Evolutionary conservation across 805 yeast genomes (phyloP).

Genomic region (Ogataea wickerhamii): DNA sequence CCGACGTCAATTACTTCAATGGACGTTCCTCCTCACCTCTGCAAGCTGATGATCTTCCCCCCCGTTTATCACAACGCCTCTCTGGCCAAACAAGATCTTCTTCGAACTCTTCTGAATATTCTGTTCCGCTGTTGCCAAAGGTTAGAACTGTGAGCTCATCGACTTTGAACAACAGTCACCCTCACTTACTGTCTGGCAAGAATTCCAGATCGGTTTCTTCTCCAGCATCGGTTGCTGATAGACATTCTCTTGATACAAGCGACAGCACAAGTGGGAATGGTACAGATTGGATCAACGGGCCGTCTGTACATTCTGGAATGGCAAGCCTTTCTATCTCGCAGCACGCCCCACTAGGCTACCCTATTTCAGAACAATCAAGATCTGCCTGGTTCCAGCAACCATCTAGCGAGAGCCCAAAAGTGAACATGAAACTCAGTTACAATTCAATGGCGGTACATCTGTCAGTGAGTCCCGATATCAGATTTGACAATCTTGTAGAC

Average conservation of each 20-base stretch:
- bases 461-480: constrained; percentile 44
- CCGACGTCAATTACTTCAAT: constrained; percentile 23
- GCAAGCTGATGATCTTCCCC: constrained; percentile 9
- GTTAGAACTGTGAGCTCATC: constrained; percentile 27
- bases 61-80: constrained; percentile 10
- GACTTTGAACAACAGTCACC: constrained; percentile 21
- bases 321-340: constrained; percentile 16
- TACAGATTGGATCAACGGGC: background rate
- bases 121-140: constrained; percentile 22
- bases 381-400: background rate
- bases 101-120: constrained; percentile 22
- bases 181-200: constrained; percentile 24
- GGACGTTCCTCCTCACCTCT: constrained; percentile 9
- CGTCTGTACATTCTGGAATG: constrained; percentile 10
- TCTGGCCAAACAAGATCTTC: constrained; percentile 24
- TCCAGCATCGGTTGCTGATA: constrained; percentile 22
- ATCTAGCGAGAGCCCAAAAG: constrained; percentile 8
- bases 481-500: constrained; percentile 33
- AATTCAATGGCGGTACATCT: constrained; percentile 57
- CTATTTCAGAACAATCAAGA: constrained; percentile 1
- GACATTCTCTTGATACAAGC: constrained; percentile 3
- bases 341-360: constrained; percentile 1
- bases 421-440: constrained; percentile 32
- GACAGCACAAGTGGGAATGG: background rate
- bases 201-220: constrained; percentile 34